Evolutionary conservation across 306 rosid species (phyloP), one percentile per base, ranked within the genome.

Genomic region (Styphnolobium japonicum): DNA sequence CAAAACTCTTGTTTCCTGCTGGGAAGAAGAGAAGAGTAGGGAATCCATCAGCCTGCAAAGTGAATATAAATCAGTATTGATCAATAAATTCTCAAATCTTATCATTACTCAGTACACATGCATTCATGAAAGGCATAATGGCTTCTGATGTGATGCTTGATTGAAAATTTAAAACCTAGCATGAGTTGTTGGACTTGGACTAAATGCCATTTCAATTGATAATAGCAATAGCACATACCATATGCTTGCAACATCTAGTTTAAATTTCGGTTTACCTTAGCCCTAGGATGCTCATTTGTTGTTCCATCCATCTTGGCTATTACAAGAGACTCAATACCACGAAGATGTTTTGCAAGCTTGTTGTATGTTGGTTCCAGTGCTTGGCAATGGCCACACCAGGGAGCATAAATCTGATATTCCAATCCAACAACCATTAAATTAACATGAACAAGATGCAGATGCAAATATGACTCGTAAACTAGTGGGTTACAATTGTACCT

Each of bases 381-480:
- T 89, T 93, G 96, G 87, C 99, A 96, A 85, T 96, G 99, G 71
- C 98, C 98, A 61, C 99, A 96, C 99, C 99, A 96, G 51, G 99
- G 99, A 81, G 99, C 98, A 89, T 96, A 93, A 29, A 96, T 91
- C 99, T 96, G 85, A 83, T 25, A 78, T 31, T 51, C 62, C 57
- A 60, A 73, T 51, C 62, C 57, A 60, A 73, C 19, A 60, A 53
- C 40, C 46, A 29, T 18, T 45, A 27, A 19, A 71, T 73, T 66
- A 83, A 49, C 39, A 60, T 27, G 40, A 66, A 76, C 71, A 73
- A 70, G 71, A 51, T 29, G 73, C 42, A 61, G 23, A 79, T 73
- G 62, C 33, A 79, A 34, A 74, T 11, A n/a, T 72, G 19, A 67
- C 63, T 7, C 18, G 34, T 16, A 31, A 80, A 9, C 14, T 52